Evolutionary conservation across 2,329 filamentous ascomycete genomes (phyloP).

Genomic region (Colletotrichum scovillei): DNA sequence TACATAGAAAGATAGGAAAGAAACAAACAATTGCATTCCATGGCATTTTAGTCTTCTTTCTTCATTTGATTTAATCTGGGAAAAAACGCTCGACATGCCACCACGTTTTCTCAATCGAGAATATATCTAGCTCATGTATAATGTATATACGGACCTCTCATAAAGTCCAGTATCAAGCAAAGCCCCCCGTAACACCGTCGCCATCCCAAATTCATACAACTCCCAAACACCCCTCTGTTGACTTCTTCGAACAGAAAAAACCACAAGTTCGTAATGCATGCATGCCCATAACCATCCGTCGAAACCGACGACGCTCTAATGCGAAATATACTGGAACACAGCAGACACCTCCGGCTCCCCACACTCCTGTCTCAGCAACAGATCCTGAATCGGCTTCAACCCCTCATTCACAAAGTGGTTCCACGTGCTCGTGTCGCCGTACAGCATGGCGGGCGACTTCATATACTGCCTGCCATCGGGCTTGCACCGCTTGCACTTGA

Average conservation of each 20-base stretch:
- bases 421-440: conserved; percentile 99
- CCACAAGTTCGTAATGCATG: neutral
- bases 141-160: neutral
- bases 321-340: conserved; percentile 98
- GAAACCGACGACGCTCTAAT: conserved; percentile 53
- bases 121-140: conserved; percentile 5
- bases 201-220: neutral
- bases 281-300: neutral
- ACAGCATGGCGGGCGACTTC: conserved; percentile 94
- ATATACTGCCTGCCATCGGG: conserved; percentile 87
- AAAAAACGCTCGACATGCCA: neutral
- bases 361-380: conserved; percentile 88
- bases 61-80: neutral
- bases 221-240: neutral
- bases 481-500: conserved; percentile 96
- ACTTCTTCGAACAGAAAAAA: neutral
- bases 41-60: neutral
- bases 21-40: neutral
- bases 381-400: conserved; percentile 86
- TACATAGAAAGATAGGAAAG: neutral
- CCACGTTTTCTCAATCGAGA: neutral
- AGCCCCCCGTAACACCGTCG: conserved; percentile 2
- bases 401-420: conserved; percentile 93
- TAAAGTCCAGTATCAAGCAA: neutral
- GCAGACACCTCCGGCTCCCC: conserved; percentile 85